Evolutionary conservation across 2,329 filamentous ascomycete species (phyloP).

Genomic region (Coniochaeta sp.): DNA sequence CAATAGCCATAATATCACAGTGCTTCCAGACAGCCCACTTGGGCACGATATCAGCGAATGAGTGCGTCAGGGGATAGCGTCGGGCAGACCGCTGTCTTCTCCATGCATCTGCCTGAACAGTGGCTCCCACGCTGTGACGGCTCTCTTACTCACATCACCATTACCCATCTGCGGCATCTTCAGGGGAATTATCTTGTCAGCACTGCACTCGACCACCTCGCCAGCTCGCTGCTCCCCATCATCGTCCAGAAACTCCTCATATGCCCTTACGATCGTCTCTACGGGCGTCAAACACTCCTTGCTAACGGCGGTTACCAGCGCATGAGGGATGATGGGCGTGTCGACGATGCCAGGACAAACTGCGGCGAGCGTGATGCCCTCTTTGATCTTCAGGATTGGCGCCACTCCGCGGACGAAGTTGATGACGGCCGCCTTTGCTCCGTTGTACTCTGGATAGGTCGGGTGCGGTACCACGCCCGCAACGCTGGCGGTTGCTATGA

Average conservation of each 20-base stretch:
- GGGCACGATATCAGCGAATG: background rate
- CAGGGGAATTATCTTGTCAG: constrained; percentile 5
- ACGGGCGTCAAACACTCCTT: constrained; percentile 30
- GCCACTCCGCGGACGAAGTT: constrained; percentile 31
- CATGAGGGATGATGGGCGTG: constrained; percentile 35
- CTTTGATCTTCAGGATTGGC: constrained; percentile 32
- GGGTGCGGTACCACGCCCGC: constrained; percentile 34
- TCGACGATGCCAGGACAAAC: constrained; percentile 39
- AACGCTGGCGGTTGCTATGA: constrained; percentile 35
- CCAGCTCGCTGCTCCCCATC: constrained; percentile 11
- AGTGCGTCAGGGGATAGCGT: constrained; percentile 1
- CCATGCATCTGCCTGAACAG: constrained; percentile 10
- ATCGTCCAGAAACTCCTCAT: constrained; percentile 37
- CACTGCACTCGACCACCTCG: constrained; percentile 6
- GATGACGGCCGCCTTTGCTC: constrained; percentile 40
- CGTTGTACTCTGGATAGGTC: constrained; percentile 39
- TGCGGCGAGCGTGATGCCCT: constrained; percentile 40
- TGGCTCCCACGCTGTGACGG: constrained; percentile 7
- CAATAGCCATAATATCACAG: background rate
- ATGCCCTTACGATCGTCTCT: constrained; percentile 35
- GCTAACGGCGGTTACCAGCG: constrained; percentile 32
- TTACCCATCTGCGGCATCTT: constrained; percentile 6
- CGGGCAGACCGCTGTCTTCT: constrained; percentile 7
- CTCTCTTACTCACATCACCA: constrained; percentile 6
- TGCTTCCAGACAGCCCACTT: background rate